These are phyloP conservation scores for Amesomyces nigricolor DNA, from an alignment of 2,329 filamentous ascomycete genomes.

Conservation along the genomic window DNA sequence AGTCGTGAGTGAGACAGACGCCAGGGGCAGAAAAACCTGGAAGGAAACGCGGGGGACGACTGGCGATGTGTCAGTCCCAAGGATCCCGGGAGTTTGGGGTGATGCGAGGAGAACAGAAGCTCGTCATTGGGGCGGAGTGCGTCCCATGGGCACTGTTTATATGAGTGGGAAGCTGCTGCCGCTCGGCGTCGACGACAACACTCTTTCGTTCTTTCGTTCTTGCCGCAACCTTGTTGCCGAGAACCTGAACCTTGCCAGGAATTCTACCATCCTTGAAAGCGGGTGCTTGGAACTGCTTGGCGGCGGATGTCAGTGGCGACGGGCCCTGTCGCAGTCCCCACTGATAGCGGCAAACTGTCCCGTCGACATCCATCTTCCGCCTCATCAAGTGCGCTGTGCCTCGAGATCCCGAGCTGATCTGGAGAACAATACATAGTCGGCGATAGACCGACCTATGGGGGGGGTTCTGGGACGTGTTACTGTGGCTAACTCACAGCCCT, in stretches of 20 bases:
- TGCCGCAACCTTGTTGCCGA: background rate
- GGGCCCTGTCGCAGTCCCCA: background rate
- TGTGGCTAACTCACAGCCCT: slow-evolving; percentile 5
- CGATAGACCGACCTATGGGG: background rate
- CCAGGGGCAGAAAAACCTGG: background rate
- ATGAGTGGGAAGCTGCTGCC: background rate
- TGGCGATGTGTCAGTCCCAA: background rate
- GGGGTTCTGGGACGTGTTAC: background rate
- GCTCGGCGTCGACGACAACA: background rate
- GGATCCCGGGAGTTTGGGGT: background rate
- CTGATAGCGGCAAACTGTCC: background rate
- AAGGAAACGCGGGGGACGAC: background rate
- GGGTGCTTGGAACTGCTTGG: background rate
- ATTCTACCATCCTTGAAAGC: background rate
- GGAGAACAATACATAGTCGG: background rate
- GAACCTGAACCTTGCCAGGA: background rate
- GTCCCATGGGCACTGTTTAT: slow-evolving; percentile 4
- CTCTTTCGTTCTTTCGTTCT: background rate
- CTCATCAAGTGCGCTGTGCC: background rate
- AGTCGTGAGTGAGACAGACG: background rate
- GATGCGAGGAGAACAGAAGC: background rate
- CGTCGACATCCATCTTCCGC: too few species aligned
- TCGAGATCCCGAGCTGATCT: background rate
- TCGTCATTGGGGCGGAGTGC: slow-evolving; percentile 3
- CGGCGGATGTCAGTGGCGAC: background rate